Evolutionary conservation across 495 filamentous ascomycete genomes (phyloP).

Genomic region (Penicillium nucicola): DNA sequence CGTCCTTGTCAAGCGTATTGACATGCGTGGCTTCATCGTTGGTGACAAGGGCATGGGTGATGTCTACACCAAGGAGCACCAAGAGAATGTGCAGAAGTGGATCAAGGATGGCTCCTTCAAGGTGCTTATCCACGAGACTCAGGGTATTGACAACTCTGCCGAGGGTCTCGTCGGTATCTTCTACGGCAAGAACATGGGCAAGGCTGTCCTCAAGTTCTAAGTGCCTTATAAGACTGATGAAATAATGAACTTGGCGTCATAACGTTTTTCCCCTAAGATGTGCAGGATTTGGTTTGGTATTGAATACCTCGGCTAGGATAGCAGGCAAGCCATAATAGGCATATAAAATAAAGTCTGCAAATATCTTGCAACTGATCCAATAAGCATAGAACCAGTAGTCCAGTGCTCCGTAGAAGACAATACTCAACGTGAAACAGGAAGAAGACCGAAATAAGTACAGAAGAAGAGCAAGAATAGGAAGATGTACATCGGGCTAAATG

Average conservation of each 20-base stretch:
- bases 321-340: not conserved
- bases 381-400: not conserved
- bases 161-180: constrained; percentile 86
- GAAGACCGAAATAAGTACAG: too few relatives aligned
- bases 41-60: constrained; percentile 62
- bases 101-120: constrained; percentile 79
- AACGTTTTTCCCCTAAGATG: constrained; percentile 7
- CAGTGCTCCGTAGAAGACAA: not conserved
- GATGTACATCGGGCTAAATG: constrained; percentile 13
- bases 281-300: not conserved
- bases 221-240: constrained; percentile 7
- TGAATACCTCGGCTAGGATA: constrained; percentile 4
- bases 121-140: constrained; percentile 63
- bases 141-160: constrained; percentile 78
- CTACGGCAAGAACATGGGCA: constrained; percentile 86
- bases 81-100: constrained; percentile 81
- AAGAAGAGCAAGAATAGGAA: too few relatives aligned
- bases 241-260: constrained; percentile 11
- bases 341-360: not conserved
- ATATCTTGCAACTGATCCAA: not conserved
- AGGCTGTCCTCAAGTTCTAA: constrained; percentile 76
- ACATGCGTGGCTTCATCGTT: constrained; percentile 78
- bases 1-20: constrained; percentile 55
- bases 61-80: constrained; percentile 71
- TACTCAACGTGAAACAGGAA: too few relatives aligned